A percentile compares a stretch with the other conserved stretches of the same genome.
phyloP scores from a whole-genome alignment of 2,329 filamentous ascomycete genomes.

The Stemphylium lycopersici region DNA sequence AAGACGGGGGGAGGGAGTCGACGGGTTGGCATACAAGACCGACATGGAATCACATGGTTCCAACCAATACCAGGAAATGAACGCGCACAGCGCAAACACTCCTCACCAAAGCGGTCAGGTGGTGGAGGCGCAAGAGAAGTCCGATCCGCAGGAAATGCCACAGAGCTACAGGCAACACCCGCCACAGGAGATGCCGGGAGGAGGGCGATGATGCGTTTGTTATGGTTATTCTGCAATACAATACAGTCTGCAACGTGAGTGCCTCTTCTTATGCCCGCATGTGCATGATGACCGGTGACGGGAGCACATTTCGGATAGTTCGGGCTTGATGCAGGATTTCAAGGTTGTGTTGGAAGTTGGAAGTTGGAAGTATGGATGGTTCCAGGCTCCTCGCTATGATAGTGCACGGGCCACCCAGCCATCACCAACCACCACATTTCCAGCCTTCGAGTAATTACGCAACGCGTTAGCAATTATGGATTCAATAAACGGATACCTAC shows the following conservation, averaged over 20 bases:
- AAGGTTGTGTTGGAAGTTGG: background rate
- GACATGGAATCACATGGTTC: conserved; percentile 1
- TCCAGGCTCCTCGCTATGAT: conserved; percentile 2
- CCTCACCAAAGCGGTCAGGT: background rate
- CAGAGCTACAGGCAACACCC: background rate
- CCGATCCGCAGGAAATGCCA: conserved; percentile 8
- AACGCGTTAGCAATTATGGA: conserved; percentile 24
- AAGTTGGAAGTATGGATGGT: background rate
- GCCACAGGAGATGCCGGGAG: conserved; percentile 1
- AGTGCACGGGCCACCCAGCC: conserved; percentile 30
- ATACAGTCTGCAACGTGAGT: background rate
- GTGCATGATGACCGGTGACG: background rate
- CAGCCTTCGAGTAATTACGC: conserved; percentile 32
- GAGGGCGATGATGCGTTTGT: background rate
- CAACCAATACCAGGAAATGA: conserved; percentile 3
- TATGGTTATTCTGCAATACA: background rate
- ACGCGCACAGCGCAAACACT: background rate
- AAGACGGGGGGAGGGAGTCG: background rate
- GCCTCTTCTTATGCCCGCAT: background rate
- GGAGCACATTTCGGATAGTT: background rate
- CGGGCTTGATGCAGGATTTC: background rate
- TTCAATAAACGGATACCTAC: conserved; percentile 23
- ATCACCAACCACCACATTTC: conserved; percentile 40
- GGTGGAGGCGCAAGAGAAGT: background rate
- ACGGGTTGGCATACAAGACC: conserved; percentile 3